A percentile compares a stretch with the other conserved stretches of the same genome.
Evolutionary conservation across 2,329 filamentous ascomycete genomes (phyloP).

Genomic region (Celoporthe dispersa): DNA sequence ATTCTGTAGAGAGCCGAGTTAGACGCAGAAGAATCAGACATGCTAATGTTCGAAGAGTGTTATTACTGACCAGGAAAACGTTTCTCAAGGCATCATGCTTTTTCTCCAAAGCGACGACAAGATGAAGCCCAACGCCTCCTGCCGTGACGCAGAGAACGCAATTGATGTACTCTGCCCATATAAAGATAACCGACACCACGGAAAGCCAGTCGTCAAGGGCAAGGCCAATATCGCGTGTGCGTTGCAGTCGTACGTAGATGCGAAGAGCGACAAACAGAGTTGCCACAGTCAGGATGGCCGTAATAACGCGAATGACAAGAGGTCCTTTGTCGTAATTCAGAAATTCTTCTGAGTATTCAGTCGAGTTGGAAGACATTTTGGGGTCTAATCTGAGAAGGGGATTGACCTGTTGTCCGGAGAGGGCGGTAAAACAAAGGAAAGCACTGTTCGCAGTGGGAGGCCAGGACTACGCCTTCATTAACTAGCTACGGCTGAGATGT

Average conservation of each 20-base stretch:
- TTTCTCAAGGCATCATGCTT: background rate
- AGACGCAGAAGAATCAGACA: background rate
- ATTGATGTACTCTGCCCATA: background rate
- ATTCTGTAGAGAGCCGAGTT: background rate
- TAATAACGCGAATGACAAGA: background rate
- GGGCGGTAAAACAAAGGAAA: too few relatives aligned
- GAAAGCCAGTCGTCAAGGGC: background rate
- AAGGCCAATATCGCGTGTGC: background rate
- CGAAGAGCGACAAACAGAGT: background rate
- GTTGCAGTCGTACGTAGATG: background rate
- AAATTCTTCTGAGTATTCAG: background rate
- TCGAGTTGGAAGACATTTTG: background rate
- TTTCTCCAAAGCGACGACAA: background rate
- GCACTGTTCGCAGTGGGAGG: too few relatives aligned
- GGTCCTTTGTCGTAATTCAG: background rate
- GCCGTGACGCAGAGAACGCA: conserved; percentile 4
- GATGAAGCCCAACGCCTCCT: conserved; percentile 6
- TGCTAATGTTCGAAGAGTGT: too few relatives aligned
- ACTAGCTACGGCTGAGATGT: too few relatives aligned
- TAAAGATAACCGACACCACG: background rate
- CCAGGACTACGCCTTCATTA: too few relatives aligned
- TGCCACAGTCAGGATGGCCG: background rate
- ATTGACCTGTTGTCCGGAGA: too few relatives aligned
- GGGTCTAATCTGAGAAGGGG: too few relatives aligned
- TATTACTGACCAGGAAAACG: background rate